phyloP scores from a whole-genome alignment of 176 grass and related monocot genomes.

The Hordeum marinum region DNA sequence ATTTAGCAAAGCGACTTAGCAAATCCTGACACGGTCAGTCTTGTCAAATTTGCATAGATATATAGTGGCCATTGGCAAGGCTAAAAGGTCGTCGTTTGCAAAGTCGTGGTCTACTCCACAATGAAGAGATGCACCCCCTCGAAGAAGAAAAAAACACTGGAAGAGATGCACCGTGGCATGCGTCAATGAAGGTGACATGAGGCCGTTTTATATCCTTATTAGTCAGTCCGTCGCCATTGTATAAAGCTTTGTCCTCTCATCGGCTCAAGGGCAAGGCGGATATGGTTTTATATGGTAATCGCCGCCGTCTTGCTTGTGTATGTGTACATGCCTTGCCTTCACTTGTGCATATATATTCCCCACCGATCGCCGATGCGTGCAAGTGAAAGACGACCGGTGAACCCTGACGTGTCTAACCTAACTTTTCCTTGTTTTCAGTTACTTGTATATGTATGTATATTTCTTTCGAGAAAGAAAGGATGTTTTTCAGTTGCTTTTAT shows the following conservation, averaged over 20 bases:
- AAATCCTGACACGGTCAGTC: too few relatives aligned
- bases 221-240: not conserved
- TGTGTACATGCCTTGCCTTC: not conserved
- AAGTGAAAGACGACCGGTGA: constrained; percentile 36
- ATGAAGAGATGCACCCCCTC: too few relatives aligned
- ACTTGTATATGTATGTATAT: not conserved
- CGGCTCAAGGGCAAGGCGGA: not conserved
- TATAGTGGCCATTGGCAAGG: not conserved
- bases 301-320: not conserved
- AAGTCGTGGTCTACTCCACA: not conserved
- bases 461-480: not conserved
- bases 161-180: not conserved
- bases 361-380: not conserved
- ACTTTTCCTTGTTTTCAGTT: not conserved
- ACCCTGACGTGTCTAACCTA: not conserved
- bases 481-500: not conserved
- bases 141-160: too few relatives aligned
- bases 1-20: not conserved
- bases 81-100: not conserved
- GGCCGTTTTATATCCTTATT: not conserved
- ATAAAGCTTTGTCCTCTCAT: not conserved
- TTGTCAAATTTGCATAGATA: not conserved
- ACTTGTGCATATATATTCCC: constrained; percentile 4
- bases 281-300: constrained; percentile 34
- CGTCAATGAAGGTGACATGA: constrained; percentile 3